Evolutionary conservation across 23 red algal genomes (phyloP), one percentile per base, ranked within the genome.

Genomic region (Cyanidiococcus yangmingshanensis): DNA sequence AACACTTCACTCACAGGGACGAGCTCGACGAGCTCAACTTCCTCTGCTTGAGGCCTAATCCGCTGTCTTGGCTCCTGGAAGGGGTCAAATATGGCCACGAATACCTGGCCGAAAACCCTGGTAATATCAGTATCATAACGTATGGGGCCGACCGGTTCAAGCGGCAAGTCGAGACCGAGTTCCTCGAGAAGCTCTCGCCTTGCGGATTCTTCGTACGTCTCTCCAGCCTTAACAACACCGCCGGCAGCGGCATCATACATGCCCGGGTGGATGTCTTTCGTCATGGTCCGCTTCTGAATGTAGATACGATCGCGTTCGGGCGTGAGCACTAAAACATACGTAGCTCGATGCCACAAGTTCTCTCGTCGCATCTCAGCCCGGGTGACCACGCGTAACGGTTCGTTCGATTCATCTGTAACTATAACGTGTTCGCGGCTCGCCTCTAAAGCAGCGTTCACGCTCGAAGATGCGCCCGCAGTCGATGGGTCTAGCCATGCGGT

Each of bases 161-260:
- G 38, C 36, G 78, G 7, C 37, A 33, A 31, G 15, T 21, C 1
- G 7, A 81, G 59, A 1, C 78, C 78, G 17, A 81, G 15, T 25
- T 81, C 78, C 38, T 81, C 78, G 38, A 41, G 37, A 0, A 81
- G 41, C 38, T 81, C 78, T 40, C 78, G 59, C n/a, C 32, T 7
- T 1, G 78, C 78, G 3, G 45, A 40, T 1, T 81, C 78, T 57
- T 57, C 37, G 59, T 81, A 71, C 21, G 15, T 81, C 68, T 81
- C 78, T 34, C 41, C 78, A 7, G 37, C 59, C 39, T 39, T 37
- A 37, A 71, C 68, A 21, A 81, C 78, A 40, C 78, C 78, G n/a
- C 78, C 78, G 1, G 78, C 45, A 18, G 78, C 68, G 0, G 68
- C 78, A 30, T 81, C 78, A 57, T 81, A 81, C 59, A 71, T 71